Base-by-base conservation (phyloP, 805 yeast species). In the Kodamaea leandrae region DNA sequence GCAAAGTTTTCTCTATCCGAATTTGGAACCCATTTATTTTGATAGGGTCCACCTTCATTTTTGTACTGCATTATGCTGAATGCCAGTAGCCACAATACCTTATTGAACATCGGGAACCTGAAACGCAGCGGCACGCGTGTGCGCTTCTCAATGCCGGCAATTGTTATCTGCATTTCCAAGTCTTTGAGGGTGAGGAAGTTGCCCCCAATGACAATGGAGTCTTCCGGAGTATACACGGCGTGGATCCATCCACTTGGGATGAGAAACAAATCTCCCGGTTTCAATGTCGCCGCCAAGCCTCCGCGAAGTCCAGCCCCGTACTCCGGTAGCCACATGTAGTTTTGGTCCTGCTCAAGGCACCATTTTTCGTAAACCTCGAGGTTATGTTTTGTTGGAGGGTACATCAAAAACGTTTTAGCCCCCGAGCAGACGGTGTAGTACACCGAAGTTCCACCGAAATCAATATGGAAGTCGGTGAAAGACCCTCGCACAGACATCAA, bases 161-260 rank as follows among this genome's bases (percentile, higher is more conserved):
- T 74, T 36, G 66, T 66, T 27, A 86, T 55, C 55, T 89, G 95
- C 48, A 72, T 81, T 15, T 69, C 66, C 47, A 87, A 61, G 52
- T 82, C 82, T 41, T 77, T 62, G 29, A 79, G 55, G 0, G 95
- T 86, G 19, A 89, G 64, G 57, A 82, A 89, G 57, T 89, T 89
- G 0, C 97, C 97, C 2, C 96, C 96, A 41, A 89, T 76, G 2
- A 89, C 88, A 2, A 88, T 63, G 0, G 95, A 77, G 55, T 89
- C 96, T 12, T 66, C 64, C 0, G 95, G 91, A 0, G 96, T 88
- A 53, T 79, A 79, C 0, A 89, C 97, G 0, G 93, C 81, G 60
- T 89, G 96, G 37, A 89, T 88, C 95, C 96, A 89, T 0, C 96
- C 96, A 30, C 93, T 80, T 3, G 97, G 96, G 14, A 89, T 82